phyloP scores from a whole-genome alignment of 805 yeast genomes.

The Saccharomycodes ludwigii region DNA sequence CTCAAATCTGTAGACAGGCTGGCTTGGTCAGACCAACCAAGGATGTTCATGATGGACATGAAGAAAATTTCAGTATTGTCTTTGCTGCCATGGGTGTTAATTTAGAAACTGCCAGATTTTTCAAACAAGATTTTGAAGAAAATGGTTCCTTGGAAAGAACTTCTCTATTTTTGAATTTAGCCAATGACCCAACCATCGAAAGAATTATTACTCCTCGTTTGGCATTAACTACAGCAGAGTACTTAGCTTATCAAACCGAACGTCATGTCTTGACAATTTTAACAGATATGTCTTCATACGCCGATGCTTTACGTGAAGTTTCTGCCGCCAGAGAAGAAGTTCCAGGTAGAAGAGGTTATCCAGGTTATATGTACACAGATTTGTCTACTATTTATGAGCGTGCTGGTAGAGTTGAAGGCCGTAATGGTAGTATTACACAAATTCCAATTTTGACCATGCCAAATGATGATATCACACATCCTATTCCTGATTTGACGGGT shows the following conservation, averaged over 20 bases:
- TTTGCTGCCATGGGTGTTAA: slow-evolving; percentile 99
- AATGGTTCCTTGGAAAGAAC: slow-evolving; percentile 98
- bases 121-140: slow-evolving; percentile 98
- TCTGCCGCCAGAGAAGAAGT: slow-evolving; percentile 99
- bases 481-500: slow-evolving; percentile 99
- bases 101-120: slow-evolving; percentile 94
- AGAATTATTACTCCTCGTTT: slow-evolving; percentile 98
- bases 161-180: slow-evolving; percentile 89
- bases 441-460: slow-evolving; percentile 99
- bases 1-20: slow-evolving; percentile 99
- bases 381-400: slow-evolving; percentile 97
- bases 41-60: slow-evolving; percentile 99
- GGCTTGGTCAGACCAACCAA: slow-evolving; percentile 98
- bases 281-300: slow-evolving; percentile 99
- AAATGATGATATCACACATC: slow-evolving; percentile 98
- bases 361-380: slow-evolving; percentile 99
- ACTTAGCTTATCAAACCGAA: slow-evolving; percentile 97
- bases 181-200: slow-evolving; percentile 98
- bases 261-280: slow-evolving; percentile 96
- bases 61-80: slow-evolving; percentile 96
- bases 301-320: slow-evolving; percentile 98
- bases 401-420: slow-evolving; percentile 99
- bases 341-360: slow-evolving; percentile 99
- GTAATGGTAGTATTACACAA: slow-evolving; percentile 98
- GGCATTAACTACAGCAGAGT: slow-evolving; percentile 97